Base-by-base conservation (phyloP, 2,329 filamentous ascomycete genomes). In the Eutypa lata region DNA sequence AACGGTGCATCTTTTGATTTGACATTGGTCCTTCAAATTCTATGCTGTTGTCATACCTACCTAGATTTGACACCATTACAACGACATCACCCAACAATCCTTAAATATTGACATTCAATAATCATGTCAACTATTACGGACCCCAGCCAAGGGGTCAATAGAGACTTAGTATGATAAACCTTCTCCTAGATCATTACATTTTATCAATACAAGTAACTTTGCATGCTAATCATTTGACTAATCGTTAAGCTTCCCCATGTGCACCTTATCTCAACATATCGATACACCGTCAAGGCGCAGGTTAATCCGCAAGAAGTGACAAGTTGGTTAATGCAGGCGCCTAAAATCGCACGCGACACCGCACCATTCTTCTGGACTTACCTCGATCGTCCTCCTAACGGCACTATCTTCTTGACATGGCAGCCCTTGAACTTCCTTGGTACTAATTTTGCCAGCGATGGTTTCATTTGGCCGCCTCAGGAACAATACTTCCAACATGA, bases 291-390 rank as follows among this genome's bases (percentile, higher is more conserved):
- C 55, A 83, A 89, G 65, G 84, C 84, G 48, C 81, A 83, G 49
- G 78, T 96, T 60, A 84, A 87, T 61, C 78, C 89, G 28, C 83
- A 88, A 53, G 88, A 92, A 59, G 89, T 93, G 24, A 87, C 91
- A 56, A 87, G 90, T 65, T 93, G 90, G 80, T 82, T 97, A 55
- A 79, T 92, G 66, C 84, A 86, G 64, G 92, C 91, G 38, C 90
- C 92, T 8, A 88, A 90, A 66, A 88, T 96, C 57, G 88, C 92
- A 61, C 89, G 90, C 70, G 88, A 95, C 66, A 79, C 86, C 58
- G 87, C 91, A 47, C 84, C 93, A 2, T 92, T 99, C 80, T 90
- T 88, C 73, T 99, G 93, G 93, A 92, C 89, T 45, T 96, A 93
- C 70, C 83, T 97, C 52, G 86, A 94, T 63, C 82, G 85, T 50